Evolutionary conservation across 2,329 filamentous ascomycete species (phyloP), one percentile per base, ranked within the genome.

Genomic region (Fusarium cicatricum): DNA sequence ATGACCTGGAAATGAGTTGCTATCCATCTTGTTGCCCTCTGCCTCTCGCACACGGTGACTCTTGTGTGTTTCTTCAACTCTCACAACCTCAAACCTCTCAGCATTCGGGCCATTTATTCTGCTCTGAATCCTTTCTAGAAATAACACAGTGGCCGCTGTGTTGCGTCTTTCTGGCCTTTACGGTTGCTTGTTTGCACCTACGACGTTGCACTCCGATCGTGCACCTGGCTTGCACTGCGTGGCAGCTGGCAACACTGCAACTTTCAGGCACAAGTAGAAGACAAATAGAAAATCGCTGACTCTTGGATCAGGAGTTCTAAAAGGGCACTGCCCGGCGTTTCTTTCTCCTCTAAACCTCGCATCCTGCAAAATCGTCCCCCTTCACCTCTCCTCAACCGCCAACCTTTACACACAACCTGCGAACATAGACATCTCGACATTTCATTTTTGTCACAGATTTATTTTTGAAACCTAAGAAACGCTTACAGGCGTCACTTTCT

Each of bases 211-310:
- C 38, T 23, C 12, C n/a, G 23, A 41, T 16, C 14, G 42, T 42
- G 42, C 46, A 57, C 46, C 38, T 29, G 41, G 17, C 54, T 43
- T 16, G 39, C 52, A 40, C 41, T 58, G 58, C 42, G 9, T 33
- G 44, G 39, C 42, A 53, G 43, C 42, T 47, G 52, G 19, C 38
- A 41, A 51, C 37, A 16, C 17, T 19, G 14, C 16, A 21, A 16
- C 17, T 17, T 21, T 34, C 10, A 9, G 28, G n/a, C 15, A n/a
- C 8, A 31, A 29, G 29, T 10, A 32, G 14, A 16, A 15, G 11
- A 3, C 16, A 9, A 23, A 11, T 7, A 23, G 17, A 16, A 11
- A 5, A 11, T 11, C 10, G 11, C 11, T 12, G 34, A 28, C 7
- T 23, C 12, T 28, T 39, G 37, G 33, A 11, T 21, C 31, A 9